Conservation (phyloP, 176 grass and related monocot genomes). For the Bonia amplexicaulis region DNA sequence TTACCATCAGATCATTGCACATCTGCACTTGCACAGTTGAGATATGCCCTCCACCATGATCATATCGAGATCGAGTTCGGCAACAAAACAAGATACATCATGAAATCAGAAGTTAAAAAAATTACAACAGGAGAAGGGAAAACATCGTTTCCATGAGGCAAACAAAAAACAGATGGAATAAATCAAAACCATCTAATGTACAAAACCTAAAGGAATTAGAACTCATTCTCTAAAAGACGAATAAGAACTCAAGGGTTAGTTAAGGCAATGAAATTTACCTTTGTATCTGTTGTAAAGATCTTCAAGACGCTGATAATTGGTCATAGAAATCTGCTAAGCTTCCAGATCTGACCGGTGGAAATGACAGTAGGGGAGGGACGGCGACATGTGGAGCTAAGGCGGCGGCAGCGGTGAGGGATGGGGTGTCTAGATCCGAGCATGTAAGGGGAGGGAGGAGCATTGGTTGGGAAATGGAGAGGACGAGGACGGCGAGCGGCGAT, state of each 20-base stretch:
- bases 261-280: conserved; percentile 48
- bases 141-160: neutral
- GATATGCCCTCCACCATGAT: conserved; percentile 86
- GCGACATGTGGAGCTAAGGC: no score
- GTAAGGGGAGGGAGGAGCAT: no score
- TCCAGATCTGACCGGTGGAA: no score
- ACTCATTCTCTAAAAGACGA: neutral
- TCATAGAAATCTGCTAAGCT: conserved; percentile 22
- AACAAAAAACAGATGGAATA: neutral
- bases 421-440: no score
- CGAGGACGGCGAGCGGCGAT: no score
- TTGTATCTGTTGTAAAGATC: conserved; percentile 90
- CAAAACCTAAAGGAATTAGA: conserved; percentile 3
- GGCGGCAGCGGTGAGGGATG: no score
- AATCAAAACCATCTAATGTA: neutral
- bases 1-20: conserved; percentile 85
- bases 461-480: no score
- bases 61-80: conserved; percentile 83
- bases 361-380: no score
- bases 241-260: neutral
- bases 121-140: neutral
- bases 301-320: conserved; percentile 77
- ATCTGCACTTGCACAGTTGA: no score
- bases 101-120: neutral
- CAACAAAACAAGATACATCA: conserved; percentile 11